Evolutionary conservation across 2,329 filamentous ascomycete genomes (phyloP), one percentile per base, ranked within the genome.

Genomic region (Scedosporium dehoogii): DNA sequence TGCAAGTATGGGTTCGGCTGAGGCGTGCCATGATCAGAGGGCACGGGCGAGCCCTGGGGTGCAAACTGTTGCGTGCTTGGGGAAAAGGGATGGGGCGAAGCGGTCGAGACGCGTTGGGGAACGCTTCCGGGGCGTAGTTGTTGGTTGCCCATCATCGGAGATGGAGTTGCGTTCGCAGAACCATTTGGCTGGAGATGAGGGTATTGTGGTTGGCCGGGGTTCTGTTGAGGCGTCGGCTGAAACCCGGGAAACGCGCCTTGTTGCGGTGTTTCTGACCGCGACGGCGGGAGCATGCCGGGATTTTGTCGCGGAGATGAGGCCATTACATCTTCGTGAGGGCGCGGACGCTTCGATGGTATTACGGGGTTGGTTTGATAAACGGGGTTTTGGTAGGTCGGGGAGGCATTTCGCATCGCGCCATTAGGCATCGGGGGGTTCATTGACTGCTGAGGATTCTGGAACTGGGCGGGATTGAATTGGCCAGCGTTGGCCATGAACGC

Each of bases 221-320:
- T 84, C 71, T 84, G 84, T 69, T 81, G 83, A 58, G 80, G 80
- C 73, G 87, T 86, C 23, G 46, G 46, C 16, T 87, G 89, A 73
- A 88, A 93, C 67, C 85, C 85, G 29, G 87, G 80, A 69, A 87
- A 92, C 60, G 60, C 51, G 33, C 60, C 60, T 18, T 58, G 51
- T 70, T 91, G 90, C 41, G 93, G 93, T 33, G 93, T 97, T 72
- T 96, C 92, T 69, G 93, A 93, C 75, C 93, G 90, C 75, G 93
- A 96, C 25, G 85, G 86, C 58, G 90, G 89, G 33, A 91, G 76
- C 76, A 89, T 89, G 66, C 85, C 85, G 4, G 88, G 84, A 62
- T 88, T 86, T 71, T 88, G 89, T 70, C 87, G 84, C 61, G 93
- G 92, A 38, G 92, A 96, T 72, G 89, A 87, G 67, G 87, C 88